Conservation (phyloP, 2,329 filamentous ascomycete species). For the Aureobasidium sp. region DNA sequence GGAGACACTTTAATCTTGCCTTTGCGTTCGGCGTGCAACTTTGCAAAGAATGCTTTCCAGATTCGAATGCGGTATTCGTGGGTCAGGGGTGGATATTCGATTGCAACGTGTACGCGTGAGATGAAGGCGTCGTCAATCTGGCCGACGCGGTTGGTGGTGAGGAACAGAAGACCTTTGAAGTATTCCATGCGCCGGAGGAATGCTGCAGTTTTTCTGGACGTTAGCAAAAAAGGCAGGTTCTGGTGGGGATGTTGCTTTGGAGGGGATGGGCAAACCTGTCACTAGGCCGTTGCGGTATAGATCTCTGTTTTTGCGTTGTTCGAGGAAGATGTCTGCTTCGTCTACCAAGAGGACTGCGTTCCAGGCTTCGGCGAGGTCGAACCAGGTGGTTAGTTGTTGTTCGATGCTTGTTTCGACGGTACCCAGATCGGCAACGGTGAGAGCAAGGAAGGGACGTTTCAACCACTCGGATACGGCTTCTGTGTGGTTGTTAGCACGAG, state of each 20-base stretch:
- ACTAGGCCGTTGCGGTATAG: conserved; percentile 23
- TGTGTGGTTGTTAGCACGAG: too few relatives aligned
- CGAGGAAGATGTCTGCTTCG: conserved; percentile 34
- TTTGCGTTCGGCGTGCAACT: conserved; percentile 4
- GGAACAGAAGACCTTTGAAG: conserved; percentile 33
- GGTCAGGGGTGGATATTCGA: conserved; percentile 29
- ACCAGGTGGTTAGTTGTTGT: conserved; percentile 17
- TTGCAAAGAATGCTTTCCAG: conserved; percentile 18
- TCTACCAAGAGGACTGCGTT: conserved; percentile 32
- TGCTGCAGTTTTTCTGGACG: conserved; percentile 16
- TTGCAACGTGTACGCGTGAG: conserved; percentile 29
- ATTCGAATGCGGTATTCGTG: conserved; percentile 23
- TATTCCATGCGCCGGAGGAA: conserved; percentile 35
- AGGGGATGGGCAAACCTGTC: neutral
- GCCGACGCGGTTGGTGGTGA: conserved; percentile 33
- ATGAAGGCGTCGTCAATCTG: conserved; percentile 33
- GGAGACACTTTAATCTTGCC: conserved; percentile 5
- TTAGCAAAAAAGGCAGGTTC: too few relatives aligned
- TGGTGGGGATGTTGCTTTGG: too few relatives aligned
- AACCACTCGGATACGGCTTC: too few relatives aligned
- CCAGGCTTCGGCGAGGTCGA: conserved; percentile 22
- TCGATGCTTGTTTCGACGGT: conserved; percentile 17
- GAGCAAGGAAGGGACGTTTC: neutral
- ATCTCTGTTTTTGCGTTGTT: conserved; percentile 18
- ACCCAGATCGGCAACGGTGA: conserved; percentile 22